Conservation (phyloP, 352 stramenopile genomes). For the Pythium sp. region DNA sequence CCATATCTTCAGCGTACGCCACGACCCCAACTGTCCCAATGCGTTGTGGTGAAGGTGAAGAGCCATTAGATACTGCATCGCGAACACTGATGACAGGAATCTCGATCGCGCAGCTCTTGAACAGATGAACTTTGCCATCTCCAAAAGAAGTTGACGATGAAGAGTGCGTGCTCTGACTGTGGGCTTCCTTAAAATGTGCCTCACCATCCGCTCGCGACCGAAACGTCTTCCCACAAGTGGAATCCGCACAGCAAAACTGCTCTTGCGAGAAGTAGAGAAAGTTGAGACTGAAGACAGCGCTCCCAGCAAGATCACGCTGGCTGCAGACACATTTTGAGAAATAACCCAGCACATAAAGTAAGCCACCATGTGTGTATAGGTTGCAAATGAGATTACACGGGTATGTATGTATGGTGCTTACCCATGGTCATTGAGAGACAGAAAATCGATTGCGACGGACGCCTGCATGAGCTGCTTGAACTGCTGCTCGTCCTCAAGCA, state of each 20-base stretch:
- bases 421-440: not conserved
- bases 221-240: constrained; percentile 35
- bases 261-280: constrained; percentile 70
- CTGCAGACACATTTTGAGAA: not conserved
- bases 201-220: constrained; percentile 23
- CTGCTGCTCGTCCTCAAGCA: constrained; percentile 27
- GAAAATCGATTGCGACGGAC: constrained; percentile 38
- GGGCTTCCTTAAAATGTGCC: constrained; percentile 37
- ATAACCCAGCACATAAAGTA: not conserved
- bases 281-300: constrained; percentile 64
- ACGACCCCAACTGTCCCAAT: constrained; percentile 32
- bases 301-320: constrained; percentile 22
- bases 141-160: not conserved
- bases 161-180: constrained; percentile 6
- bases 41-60: constrained; percentile 3
- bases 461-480: constrained; percentile 53
- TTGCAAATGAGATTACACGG: not conserved
- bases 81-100: constrained; percentile 37
- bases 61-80: not conserved
- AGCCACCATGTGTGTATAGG: not conserved
- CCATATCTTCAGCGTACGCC: constrained; percentile 39
- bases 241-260: constrained; percentile 36
- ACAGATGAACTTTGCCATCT: constrained; percentile 10
- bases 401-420: not conserved
- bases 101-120: constrained; percentile 63